A percentile compares a stretch with the other conserved stretches of the same genome.
Conservation (phyloP, 202 grass and related monocot species). For the Setaria viridis region DNA sequence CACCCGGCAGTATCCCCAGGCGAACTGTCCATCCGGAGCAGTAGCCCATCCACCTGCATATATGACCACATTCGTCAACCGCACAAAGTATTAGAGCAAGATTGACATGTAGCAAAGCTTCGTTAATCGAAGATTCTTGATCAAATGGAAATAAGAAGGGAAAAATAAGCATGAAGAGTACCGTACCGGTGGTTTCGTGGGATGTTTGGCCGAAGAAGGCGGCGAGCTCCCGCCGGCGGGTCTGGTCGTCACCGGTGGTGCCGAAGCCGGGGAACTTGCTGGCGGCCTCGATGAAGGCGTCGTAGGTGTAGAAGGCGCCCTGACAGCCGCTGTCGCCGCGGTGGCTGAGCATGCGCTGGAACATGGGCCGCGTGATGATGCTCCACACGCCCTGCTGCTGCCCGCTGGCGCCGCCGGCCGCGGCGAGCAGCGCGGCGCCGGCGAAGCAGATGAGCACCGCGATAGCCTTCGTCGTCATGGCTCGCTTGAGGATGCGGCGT, state of each 20-base stretch:
- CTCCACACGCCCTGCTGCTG: background rate
- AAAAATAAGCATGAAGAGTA: too few relatives aligned
- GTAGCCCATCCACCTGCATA: background rate
- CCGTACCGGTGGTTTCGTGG: slow-evolving; percentile 39
- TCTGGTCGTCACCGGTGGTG: slow-evolving; percentile 27
- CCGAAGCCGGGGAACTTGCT: slow-evolving; percentile 23
- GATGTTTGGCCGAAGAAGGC: slow-evolving; percentile 47
- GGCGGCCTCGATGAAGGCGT: slow-evolving; percentile 33
- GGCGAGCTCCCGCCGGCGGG: slow-evolving; percentile 34
- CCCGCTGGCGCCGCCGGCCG: slow-evolving; percentile 11
- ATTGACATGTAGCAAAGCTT: too few relatives aligned
- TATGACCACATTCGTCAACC: too few relatives aligned
- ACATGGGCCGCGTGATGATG: background rate
- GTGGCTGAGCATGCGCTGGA: slow-evolving; percentile 30
- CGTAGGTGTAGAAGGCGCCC: slow-evolving; percentile 46
- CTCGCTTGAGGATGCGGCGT: too few relatives aligned
- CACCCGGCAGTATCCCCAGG: slow-evolving; percentile 29
- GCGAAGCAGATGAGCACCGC: background rate
- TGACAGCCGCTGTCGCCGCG: slow-evolving; percentile 27
- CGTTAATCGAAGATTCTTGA: too few relatives aligned
- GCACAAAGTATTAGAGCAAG: too few relatives aligned
- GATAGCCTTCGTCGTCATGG: too few relatives aligned
- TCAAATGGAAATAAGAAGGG: too few relatives aligned
- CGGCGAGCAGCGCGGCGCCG: slow-evolving; percentile 24
- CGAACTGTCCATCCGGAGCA: background rate